Conservation (phyloP, 2,329 filamentous ascomycete genomes). For the Xylaria sp. region DNA sequence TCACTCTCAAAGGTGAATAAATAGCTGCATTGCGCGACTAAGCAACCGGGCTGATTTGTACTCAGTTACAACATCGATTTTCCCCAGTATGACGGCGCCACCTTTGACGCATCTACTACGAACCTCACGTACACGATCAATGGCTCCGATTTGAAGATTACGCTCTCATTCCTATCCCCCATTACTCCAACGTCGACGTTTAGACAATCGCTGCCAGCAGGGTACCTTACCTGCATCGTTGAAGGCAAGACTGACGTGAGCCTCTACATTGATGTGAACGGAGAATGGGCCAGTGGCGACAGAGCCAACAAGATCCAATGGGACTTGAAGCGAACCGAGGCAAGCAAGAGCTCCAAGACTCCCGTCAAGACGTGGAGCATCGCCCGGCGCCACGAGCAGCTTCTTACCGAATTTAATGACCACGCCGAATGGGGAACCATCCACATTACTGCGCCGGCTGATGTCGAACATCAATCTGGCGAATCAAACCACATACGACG, state of each 20-base stretch:
- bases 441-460: slow-evolving; percentile 72
- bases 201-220: slow-evolving; percentile 79
- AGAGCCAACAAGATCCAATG: slow-evolving; percentile 70
- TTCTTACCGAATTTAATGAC: slow-evolving; percentile 75
- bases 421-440: slow-evolving; percentile 83
- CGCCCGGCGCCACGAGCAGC: slow-evolving; percentile 60
- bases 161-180: slow-evolving; percentile 67
- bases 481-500: slow-evolving; percentile 67
- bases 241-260: slow-evolving; percentile 67
- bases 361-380: slow-evolving; percentile 69
- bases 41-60: background rate
- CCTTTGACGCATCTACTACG: slow-evolving; percentile 53
- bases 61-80: slow-evolving; percentile 44
- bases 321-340: slow-evolving; percentile 56
- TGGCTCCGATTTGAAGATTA: slow-evolving; percentile 41
- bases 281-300: slow-evolving; percentile 82
- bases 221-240: slow-evolving; percentile 73
- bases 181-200: slow-evolving; percentile 81
- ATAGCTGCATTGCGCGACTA: slow-evolving; percentile 3
- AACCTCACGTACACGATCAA: slow-evolving; percentile 52
- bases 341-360: slow-evolving; percentile 35
- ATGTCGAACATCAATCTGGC: slow-evolving; percentile 71
- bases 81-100: slow-evolving; percentile 48
- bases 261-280: slow-evolving; percentile 70
- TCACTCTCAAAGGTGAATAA: slow-evolving; percentile 28